These are phyloP conservation scores for Thalia dealbata DNA, from an alignment of 176 grass and related monocot genomes.

Conservation along the genomic window DNA sequence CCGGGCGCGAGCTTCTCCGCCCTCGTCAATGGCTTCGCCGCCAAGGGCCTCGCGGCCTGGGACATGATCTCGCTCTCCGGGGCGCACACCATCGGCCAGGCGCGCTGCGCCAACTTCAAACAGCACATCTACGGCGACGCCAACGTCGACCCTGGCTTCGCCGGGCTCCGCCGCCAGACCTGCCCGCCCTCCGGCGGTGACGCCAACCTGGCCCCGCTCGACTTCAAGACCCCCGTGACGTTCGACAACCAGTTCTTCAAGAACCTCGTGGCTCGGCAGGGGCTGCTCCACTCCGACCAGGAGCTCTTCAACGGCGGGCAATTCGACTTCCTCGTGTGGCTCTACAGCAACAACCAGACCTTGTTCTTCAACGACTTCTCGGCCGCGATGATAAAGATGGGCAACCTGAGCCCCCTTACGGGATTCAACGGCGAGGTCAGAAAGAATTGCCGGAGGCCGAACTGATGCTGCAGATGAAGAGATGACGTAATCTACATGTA, in stretches of 20 bases:
- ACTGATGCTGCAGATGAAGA: background rate
- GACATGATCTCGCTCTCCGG: slow-evolving; percentile 67
- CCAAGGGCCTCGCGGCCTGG: slow-evolving; percentile 34
- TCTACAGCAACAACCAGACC: background rate
- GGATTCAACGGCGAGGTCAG: background rate
- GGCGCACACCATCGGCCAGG: slow-evolving; percentile 54
- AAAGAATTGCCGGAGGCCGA: background rate
- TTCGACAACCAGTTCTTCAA: slow-evolving; percentile 66
- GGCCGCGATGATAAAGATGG: background rate
- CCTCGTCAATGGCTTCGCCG: slow-evolving; percentile 30
- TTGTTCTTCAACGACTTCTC: background rate
- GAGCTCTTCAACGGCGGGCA: slow-evolving; percentile 64
- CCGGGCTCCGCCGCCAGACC: slow-evolving; percentile 13
- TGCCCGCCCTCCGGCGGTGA: slow-evolving; percentile 24
- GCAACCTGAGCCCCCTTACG: background rate
- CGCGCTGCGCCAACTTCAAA: slow-evolving; percentile 43
- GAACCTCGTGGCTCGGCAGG: slow-evolving; percentile 37
- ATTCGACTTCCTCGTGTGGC: background rate
- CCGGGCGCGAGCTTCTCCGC: slow-evolving; percentile 24
- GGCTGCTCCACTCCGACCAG: slow-evolving; percentile 80
- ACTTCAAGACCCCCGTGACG: background rate
- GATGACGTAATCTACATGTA: too few relatives aligned
- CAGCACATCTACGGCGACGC: slow-evolving; percentile 33
- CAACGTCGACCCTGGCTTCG: slow-evolving; percentile 53
- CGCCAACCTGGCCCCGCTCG: background rate